A percentile compares a stretch with the other conserved stretches of the same genome.
Evolutionary conservation across 768 basidiomycete genomes (phyloP).

Genomic region (Lactarius sanguifluus): DNA sequence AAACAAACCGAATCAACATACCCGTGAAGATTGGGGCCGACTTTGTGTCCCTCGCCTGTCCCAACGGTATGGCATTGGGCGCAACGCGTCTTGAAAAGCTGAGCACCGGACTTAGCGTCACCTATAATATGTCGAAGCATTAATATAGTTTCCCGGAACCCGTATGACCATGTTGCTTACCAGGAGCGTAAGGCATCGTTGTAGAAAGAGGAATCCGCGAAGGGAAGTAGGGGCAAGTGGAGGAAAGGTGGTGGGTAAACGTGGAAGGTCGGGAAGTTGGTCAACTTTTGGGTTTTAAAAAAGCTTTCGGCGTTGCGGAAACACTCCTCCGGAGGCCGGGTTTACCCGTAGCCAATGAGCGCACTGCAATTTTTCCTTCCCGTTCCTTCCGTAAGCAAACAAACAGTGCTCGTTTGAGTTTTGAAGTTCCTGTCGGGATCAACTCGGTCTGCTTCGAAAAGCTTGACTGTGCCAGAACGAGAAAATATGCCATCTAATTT

Average conservation of each 20-base stretch:
- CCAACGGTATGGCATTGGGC: slow-evolving; percentile 91
- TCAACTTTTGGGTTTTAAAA: not conserved
- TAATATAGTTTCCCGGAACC: not conserved
- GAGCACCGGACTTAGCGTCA: slow-evolving; percentile 87
- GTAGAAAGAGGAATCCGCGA: slow-evolving; percentile 7
- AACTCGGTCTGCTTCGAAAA: too few relatives aligned
- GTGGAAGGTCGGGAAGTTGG: not conserved
- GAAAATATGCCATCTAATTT: too few relatives aligned
- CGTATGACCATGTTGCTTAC: slow-evolving; percentile 36
- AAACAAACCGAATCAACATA: slow-evolving; percentile 39
- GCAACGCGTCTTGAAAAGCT: slow-evolving; percentile 95
- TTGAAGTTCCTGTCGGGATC: too few relatives aligned
- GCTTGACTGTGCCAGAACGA: too few relatives aligned
- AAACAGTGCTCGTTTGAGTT: too few relatives aligned
- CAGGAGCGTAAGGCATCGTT: slow-evolving; percentile 47
- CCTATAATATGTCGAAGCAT: slow-evolving; percentile 43
- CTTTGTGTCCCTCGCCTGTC: slow-evolving; percentile 76
- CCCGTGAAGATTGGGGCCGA: slow-evolving; percentile 96
- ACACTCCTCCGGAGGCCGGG: not conserved
- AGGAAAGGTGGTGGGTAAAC: slow-evolving; percentile 4
- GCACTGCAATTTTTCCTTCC: not conserved
- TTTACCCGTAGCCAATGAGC: slow-evolving; percentile 21
- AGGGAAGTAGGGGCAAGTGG: not conserved
- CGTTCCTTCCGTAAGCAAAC: too few relatives aligned
- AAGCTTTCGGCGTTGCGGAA: slow-evolving; percentile 7